phyloP scores from a whole-genome alignment of 2,329 filamentous ascomycete species.

The Paecilomyces formosus region DNA sequence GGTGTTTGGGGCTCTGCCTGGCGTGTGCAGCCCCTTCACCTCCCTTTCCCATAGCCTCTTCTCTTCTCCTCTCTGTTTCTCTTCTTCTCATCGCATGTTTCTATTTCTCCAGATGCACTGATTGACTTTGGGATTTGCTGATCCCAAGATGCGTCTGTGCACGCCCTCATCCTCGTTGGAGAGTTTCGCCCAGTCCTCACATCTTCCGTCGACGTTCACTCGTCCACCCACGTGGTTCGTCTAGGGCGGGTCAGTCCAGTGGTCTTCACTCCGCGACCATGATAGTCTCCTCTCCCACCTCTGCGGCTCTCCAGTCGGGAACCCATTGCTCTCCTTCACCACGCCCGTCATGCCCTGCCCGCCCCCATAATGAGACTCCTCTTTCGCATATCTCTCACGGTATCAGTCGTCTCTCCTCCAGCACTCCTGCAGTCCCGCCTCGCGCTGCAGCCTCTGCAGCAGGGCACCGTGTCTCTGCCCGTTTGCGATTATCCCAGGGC shows the following conservation, averaged over 20 bases:
- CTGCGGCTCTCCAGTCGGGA: constrained; percentile 27
- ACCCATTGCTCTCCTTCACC: constrained; percentile 16
- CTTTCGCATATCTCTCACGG: constrained; percentile 9
- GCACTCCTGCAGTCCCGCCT: constrained; percentile 8
- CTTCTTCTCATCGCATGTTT: not conserved
- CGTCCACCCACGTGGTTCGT: constrained; percentile 29
- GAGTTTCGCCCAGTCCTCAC: constrained; percentile 23
- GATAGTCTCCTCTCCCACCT: constrained; percentile 34
- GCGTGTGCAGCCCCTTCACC: not conserved
- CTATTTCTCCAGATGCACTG: too few relatives aligned
- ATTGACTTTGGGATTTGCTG: not conserved
- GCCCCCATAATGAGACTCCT: constrained; percentile 2
- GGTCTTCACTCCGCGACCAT: constrained; percentile 12
- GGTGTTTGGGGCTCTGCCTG: not conserved
- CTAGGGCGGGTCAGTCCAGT: constrained; percentile 16
- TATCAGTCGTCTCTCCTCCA: constrained; percentile 10
- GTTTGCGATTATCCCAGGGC: constrained; percentile 21
- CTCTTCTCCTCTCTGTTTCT: not conserved
- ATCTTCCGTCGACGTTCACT: constrained; percentile 21
- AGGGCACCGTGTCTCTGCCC: constrained; percentile 1
- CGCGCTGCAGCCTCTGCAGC: not conserved
- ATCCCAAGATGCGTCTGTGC: constrained; percentile 21
- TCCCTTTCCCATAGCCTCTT: not conserved
- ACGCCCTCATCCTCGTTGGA: constrained; percentile 13
- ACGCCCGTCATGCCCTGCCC: not conserved